A percentile compares a stretch with the other conserved stretches of the same genome.
Evolutionary conservation across 495 filamentous ascomycete genomes (phyloP).

Genomic region (Viridothelium virens): DNA sequence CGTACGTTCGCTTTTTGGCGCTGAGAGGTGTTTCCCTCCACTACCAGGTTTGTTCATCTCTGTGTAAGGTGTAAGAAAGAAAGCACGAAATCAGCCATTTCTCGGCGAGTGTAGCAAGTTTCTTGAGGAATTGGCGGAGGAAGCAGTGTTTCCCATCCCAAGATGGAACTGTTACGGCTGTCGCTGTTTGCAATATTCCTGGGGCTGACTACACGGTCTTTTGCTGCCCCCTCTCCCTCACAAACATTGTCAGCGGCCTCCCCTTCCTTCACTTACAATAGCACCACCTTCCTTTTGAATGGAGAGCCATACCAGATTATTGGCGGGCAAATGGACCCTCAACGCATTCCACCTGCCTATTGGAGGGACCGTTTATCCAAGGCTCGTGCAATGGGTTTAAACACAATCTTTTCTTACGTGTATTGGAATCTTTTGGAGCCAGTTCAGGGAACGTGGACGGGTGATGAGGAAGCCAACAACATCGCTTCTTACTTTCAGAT

Average conservation of each 20-base stretch:
- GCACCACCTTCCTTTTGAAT: constrained; percentile 38
- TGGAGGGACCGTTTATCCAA: constrained; percentile 36
- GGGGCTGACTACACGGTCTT: neutral
- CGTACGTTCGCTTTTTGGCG: neutral
- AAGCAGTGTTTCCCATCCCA: neutral
- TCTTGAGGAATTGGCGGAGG: neutral
- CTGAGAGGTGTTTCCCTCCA: neutral
- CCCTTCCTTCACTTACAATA: constrained; percentile 17
- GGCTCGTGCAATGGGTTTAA: constrained; percentile 41
- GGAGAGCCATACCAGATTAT: constrained; percentile 40
- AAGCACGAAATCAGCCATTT: neutral
- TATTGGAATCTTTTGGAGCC: constrained; percentile 44
- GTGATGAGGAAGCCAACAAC: constrained; percentile 32
- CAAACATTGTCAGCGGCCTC: constrained; percentile 18
- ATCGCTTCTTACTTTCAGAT: constrained; percentile 38
- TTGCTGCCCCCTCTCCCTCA: neutral
- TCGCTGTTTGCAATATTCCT: neutral
- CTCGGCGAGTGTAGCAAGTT: neutral
- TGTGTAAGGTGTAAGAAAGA: neutral
- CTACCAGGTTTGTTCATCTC: neutral
- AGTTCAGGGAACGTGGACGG: constrained; percentile 31
- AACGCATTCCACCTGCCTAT: constrained; percentile 39
- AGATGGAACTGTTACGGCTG: neutral
- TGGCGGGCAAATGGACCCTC: constrained; percentile 46
- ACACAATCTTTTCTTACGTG: constrained; percentile 44